Conservation (phyloP, 495 filamentous ascomycete species). For the Tetracladium setigerum region DNA sequence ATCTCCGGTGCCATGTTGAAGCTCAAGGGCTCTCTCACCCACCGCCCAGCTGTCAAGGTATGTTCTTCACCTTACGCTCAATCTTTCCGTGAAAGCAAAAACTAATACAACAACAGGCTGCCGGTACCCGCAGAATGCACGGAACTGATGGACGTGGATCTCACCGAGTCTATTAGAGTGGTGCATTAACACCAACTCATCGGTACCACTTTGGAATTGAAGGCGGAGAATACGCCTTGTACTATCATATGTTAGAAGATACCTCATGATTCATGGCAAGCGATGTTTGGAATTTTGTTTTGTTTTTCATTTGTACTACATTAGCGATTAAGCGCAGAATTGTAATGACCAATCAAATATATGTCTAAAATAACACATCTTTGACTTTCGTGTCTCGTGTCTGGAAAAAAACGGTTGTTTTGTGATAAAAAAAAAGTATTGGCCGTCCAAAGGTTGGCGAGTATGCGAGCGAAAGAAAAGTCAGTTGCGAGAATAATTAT, state of each 20-base stretch:
- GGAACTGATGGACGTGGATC: constrained; percentile 59
- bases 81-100: constrained; percentile 19
- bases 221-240: no score
- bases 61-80: constrained; percentile 49
- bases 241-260: no score
- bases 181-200: not conserved
- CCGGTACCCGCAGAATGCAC: constrained; percentile 62
- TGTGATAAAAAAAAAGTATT: no score
- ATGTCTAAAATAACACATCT: no score
- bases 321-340: no score
- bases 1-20: constrained; percentile 60
- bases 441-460: no score
- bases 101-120: constrained; percentile 54
- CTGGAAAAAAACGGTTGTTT: no score
- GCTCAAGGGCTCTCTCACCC: constrained; percentile 54
- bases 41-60: constrained; percentile 58
- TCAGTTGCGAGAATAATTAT: no score
- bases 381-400: no score
- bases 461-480: no score
- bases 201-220: not conserved
- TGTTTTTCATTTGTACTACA: not conserved
- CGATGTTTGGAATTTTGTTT: not conserved
- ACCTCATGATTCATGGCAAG: no score
- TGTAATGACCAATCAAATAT: no score
- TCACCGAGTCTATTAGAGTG: constrained; percentile 20